A percentile compares a stretch with the other conserved stretches of the same genome.
phyloP scores from a whole-genome alignment of 176 grass and related monocot species.

The Zea luxurians region DNA sequence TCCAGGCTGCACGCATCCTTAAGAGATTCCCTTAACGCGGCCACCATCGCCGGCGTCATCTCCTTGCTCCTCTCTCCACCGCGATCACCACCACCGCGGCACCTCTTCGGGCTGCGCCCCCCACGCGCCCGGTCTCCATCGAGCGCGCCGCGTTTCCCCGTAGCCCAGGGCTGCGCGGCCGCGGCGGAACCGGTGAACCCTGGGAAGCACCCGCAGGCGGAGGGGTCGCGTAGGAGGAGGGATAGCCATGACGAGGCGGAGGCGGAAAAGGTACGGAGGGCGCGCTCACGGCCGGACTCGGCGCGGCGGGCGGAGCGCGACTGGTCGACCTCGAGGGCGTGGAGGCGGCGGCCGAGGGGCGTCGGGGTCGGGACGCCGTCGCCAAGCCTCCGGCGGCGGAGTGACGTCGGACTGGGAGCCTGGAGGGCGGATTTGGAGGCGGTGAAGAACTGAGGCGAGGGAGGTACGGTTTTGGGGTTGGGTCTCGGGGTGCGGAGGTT shows the following conservation, averaged over 20 bases:
- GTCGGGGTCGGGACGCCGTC: constrained; percentile 3
- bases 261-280: constrained; percentile 41
- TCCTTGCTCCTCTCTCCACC: constrained; percentile 18
- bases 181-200: neutral
- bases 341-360: constrained; percentile 43
- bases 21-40: constrained; percentile 46
- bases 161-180: neutral
- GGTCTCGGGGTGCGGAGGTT: constrained; percentile 53
- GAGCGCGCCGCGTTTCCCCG: constrained; percentile 22
- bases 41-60: constrained; percentile 33
- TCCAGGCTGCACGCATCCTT: constrained; percentile 59
- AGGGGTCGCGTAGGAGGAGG: constrained; percentile 47
- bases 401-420: constrained; percentile 4
- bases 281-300: constrained; percentile 45
- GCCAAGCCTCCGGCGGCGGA: constrained; percentile 18
- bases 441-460: constrained; percentile 44
- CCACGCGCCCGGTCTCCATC: constrained; percentile 27
- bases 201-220: constrained; percentile 47
- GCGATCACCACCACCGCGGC: constrained; percentile 15
- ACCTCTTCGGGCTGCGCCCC: constrained; percentile 53
- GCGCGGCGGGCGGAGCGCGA: constrained; percentile 54
- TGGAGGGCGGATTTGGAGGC: constrained; percentile 35
- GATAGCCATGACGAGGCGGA: constrained; percentile 57
- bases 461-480: constrained; percentile 35
- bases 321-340: constrained; percentile 52